A percentile compares a stretch with the other conserved stretches of the same genome.
Evolutionary conservation across 192 early-diverging fungal genomes (phyloP).

Genomic region (Backusella macrospora): DNA sequence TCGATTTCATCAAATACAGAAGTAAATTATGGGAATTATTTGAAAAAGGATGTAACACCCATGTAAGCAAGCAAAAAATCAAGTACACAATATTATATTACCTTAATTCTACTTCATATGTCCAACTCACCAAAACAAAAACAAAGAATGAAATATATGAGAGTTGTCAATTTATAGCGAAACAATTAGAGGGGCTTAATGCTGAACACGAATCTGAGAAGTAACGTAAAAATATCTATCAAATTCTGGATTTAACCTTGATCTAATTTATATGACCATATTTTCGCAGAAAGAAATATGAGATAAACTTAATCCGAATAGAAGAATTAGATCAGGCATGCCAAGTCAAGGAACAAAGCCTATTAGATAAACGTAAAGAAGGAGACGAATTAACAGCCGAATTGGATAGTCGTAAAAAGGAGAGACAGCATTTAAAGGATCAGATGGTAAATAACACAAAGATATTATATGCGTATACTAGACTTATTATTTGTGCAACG

Average conservation of each 20-base stretch:
- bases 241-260: too few species aligned
- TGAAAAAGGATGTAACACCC: background rate
- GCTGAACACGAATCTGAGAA: too few species aligned
- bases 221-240: too few species aligned
- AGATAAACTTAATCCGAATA: background rate
- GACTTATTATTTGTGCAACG: background rate
- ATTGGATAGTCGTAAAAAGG: background rate
- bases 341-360: background rate
- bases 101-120: too few species aligned
- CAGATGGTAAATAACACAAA: background rate
- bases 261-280: background rate
- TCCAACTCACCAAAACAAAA: background rate
- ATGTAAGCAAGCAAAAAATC: background rate
- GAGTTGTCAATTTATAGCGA: too few species aligned
- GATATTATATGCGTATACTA: background rate
- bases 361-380: background rate
- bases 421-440: background rate
- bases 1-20: background rate
- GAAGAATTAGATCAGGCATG: background rate
- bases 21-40: background rate
- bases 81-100: too few species aligned
- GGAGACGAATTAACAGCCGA: background rate
- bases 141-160: too few species aligned
- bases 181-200: too few species aligned
- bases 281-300: background rate